Base-by-base conservation (phyloP, 257 asterid genomes). In the Nicotiana tomentosiformis region DNA sequence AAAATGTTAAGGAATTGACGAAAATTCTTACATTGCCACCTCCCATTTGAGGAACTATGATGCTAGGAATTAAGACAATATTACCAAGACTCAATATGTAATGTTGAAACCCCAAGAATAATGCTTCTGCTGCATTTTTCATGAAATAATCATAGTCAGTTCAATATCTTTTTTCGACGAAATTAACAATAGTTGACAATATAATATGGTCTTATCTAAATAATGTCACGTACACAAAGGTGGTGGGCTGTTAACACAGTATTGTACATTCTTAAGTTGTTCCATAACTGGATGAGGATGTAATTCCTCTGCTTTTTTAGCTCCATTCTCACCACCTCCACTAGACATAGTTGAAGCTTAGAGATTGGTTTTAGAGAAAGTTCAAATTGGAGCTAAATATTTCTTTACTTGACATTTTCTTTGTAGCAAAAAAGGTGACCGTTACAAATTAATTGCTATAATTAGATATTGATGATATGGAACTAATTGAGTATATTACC, bases 191-290 rank as follows among this genome's bases (percentile, higher is more conserved):
- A 10, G 43, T 37, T 18, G 46, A n/a, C 49, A 23, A 23, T 23
- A 23, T 23, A 37, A 37, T 1, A 6, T 39, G 49, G 49, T 39
- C 2, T 39, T 39, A 10, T 1, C 51, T 43, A 8, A 43, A 43
- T 43, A 37, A 37, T 43, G 2, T 43, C 51, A 84, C 87, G 57
- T 11, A 92, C 98, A 11, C 90, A 86, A 81, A 51, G 97, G 93
- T 66, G 98, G 97, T 56, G 98, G 94, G 67, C 97, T 93, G 84
- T 90, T 93, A 84, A 93, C 83, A 86, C 98, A 93, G 66, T 87
- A 93, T 74, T 92, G 92, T 51, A 93, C 88, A 80, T 90, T 93
- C 4, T 94, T 90, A 4, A 93, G 89, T 84, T 92, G 97, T 51
- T 91, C 97, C 49, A 90, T 76, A 66, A 89, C 88, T 0, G 95